These are phyloP conservation scores for Stephania cephalantha DNA, from an alignment of 164 flowering plant genomes.

Conservation along the genomic window DNA sequence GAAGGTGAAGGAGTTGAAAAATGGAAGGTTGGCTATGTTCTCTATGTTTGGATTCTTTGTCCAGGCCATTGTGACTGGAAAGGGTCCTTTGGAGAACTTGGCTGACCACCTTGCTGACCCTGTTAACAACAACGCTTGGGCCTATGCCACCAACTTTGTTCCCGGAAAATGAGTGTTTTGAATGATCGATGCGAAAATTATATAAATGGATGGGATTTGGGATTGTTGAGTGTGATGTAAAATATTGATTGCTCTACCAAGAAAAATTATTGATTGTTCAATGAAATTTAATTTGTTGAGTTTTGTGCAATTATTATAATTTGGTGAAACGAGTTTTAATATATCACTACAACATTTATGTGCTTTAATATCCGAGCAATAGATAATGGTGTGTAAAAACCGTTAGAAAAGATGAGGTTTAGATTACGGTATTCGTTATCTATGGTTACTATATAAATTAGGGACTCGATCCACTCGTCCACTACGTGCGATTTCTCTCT, in stretches of 20 bases:
- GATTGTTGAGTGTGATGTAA: slow-evolving; percentile 9
- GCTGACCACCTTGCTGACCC: slow-evolving; percentile 42
- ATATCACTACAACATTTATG: too few relatives aligned
- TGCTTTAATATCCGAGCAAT: too few relatives aligned
- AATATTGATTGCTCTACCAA: not conserved
- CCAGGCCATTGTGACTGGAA: slow-evolving; percentile 43
- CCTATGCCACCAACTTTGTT: slow-evolving; percentile 35
- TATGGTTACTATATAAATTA: too few relatives aligned
- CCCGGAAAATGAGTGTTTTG: slow-evolving; percentile 19
- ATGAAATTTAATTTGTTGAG: not conserved
- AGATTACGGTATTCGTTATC: too few relatives aligned
- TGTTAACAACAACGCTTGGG: slow-evolving; percentile 42
- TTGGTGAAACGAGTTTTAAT: too few relatives aligned
- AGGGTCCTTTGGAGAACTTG: slow-evolving; percentile 37
- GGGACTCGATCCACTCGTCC: too few relatives aligned
- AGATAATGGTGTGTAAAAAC: too few relatives aligned
- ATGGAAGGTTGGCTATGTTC: slow-evolving; percentile 44
- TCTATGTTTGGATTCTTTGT: slow-evolving; percentile 45
- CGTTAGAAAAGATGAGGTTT: too few relatives aligned
- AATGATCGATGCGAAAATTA: not conserved
- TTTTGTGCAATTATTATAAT: not conserved
- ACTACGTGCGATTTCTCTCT: too few relatives aligned
- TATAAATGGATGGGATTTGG: not conserved
- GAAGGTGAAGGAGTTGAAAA: slow-evolving; percentile 54
- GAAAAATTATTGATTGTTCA: not conserved